These are phyloP conservation scores for Arthromyces matolae DNA, from an alignment of 768 basidiomycete species.

Conservation along the genomic window DNA sequence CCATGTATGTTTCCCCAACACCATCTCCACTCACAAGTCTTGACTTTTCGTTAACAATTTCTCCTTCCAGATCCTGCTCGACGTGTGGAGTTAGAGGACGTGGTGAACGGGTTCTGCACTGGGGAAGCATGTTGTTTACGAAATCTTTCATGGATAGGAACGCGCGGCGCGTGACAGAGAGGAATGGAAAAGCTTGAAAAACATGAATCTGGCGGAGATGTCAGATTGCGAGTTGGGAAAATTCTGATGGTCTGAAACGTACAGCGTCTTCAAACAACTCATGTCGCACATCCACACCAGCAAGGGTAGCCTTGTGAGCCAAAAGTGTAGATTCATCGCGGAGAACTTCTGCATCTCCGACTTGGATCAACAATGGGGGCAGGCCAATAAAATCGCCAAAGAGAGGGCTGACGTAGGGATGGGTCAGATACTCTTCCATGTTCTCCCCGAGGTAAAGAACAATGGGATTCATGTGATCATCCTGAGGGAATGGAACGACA, in stretches of 20 bases:
- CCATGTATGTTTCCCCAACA: slow-evolving; percentile 42
- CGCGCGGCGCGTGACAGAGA: slow-evolving; percentile 59
- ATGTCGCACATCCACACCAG: slow-evolving; percentile 82
- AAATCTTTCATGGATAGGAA: slow-evolving; percentile 72
- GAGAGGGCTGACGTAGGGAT: slow-evolving; percentile 93
- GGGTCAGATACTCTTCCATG: slow-evolving; percentile 80
- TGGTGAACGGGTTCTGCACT: slow-evolving; percentile 45
- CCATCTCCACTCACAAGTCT: slow-evolving; percentile 77
- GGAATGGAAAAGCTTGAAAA: slow-evolving; percentile 85
- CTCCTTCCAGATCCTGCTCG: slow-evolving; percentile 60
- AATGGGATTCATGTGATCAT: slow-evolving; percentile 90
- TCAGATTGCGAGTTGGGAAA: slow-evolving; percentile 7
- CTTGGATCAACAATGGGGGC: slow-evolving; percentile 88
- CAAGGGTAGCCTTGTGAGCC: slow-evolving; percentile 87
- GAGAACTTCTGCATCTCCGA: slow-evolving; percentile 93
- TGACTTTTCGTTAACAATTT: slow-evolving; percentile 64
- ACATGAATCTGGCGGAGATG: slow-evolving; percentile 65
- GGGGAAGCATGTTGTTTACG: slow-evolving; percentile 56
- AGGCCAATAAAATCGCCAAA: slow-evolving; percentile 87
- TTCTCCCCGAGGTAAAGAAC: slow-evolving; percentile 87
- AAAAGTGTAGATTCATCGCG: slow-evolving; percentile 89
- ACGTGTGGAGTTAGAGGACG: slow-evolving; percentile 50
- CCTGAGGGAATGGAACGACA: slow-evolving; percentile 71
- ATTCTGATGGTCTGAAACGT: slow-evolving; percentile 23
- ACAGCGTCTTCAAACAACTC: slow-evolving; percentile 92